These are phyloP conservation scores for Tetrahymena thermophila DNA, from an alignment of 73 alveolate species.

Conservation along the genomic window DNA sequence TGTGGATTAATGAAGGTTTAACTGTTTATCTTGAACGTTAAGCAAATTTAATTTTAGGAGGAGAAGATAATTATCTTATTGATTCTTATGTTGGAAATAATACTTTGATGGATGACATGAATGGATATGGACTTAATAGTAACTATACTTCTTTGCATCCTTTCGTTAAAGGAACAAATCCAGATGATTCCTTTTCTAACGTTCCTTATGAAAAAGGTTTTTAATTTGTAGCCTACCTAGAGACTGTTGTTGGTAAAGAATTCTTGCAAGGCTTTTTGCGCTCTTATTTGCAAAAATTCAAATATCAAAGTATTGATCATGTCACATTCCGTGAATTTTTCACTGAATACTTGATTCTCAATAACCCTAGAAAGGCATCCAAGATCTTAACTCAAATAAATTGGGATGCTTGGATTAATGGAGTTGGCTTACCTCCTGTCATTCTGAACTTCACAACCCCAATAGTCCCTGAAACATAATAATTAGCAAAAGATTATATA, in stretches of 20 bases:
- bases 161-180: constrained; percentile 46
- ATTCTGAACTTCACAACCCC: constrained; percentile 58
- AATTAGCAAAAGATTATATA: constrained; percentile 40
- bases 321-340: constrained; percentile 49
- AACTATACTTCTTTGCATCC: constrained; percentile 67
- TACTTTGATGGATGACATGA: constrained; percentile 53
- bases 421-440: constrained; percentile 71
- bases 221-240: constrained; percentile 59
- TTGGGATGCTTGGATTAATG: constrained; percentile 66
- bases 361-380: constrained; percentile 22
- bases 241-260: constrained; percentile 36
- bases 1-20: constrained; percentile 98
- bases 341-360: constrained; percentile 31
- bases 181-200: constrained; percentile 58
- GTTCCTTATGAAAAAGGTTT: constrained; percentile 89
- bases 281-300: constrained; percentile 50
- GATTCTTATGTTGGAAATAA: constrained; percentile 54
- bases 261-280: constrained; percentile 46
- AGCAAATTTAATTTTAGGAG: constrained; percentile 50
- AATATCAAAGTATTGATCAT: constrained; percentile 39
- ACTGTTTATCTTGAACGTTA: constrained; percentile 82
- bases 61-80: constrained; percentile 52
- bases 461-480: constrained; percentile 28
- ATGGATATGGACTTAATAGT: constrained; percentile 57
- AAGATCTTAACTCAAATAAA: constrained; percentile 34